These are phyloP conservation scores for Exophiala oligosperma DNA, from an alignment of 2,329 filamentous ascomycete genomes.

Conservation along the genomic window DNA sequence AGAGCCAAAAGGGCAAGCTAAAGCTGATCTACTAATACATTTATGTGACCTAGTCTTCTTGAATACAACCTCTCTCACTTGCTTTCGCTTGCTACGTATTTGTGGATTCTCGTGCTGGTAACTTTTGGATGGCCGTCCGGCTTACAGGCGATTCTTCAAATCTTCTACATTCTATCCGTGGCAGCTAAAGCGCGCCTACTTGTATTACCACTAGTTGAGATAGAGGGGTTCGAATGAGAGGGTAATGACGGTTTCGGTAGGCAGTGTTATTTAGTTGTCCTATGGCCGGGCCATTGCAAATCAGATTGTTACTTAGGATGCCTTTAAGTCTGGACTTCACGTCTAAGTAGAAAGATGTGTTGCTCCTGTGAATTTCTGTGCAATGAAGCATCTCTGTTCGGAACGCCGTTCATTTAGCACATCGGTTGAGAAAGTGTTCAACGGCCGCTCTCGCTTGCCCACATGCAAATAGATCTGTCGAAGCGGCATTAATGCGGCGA, in stretches of 20 bases:
- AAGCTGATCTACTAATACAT: neutral
- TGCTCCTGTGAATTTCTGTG: slow-evolving; percentile 28
- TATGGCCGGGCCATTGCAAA: slow-evolving; percentile 32
- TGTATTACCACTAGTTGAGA: slow-evolving; percentile 25
- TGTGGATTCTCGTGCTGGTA: slow-evolving; percentile 31
- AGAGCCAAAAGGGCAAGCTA: slow-evolving; percentile 11
- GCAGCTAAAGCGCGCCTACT: slow-evolving; percentile 37
- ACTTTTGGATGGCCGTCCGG: slow-evolving; percentile 30
- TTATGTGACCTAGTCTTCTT: slow-evolving; percentile 26
- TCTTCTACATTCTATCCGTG: slow-evolving; percentile 38
- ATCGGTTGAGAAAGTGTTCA: too few species aligned
- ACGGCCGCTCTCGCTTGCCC: too few species aligned
- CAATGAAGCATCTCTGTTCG: slow-evolving; percentile 30
- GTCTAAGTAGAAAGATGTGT: slow-evolving; percentile 33
- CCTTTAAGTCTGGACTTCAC: slow-evolving; percentile 34
- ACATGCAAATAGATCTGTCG: too few species aligned
- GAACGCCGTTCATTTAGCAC: neutral
- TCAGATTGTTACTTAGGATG: slow-evolving; percentile 33
- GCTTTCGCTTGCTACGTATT: slow-evolving; percentile 22
- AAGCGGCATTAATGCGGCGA: too few species aligned
- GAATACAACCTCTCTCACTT: slow-evolving; percentile 20
- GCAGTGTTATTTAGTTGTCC: slow-evolving; percentile 21
- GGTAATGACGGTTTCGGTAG: slow-evolving; percentile 14
- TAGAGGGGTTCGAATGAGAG: neutral
- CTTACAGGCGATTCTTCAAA: slow-evolving; percentile 38